phyloP scores from a whole-genome alignment of 2,329 filamentous ascomycete genomes.

The Colletotrichum euphorbiae region DNA sequence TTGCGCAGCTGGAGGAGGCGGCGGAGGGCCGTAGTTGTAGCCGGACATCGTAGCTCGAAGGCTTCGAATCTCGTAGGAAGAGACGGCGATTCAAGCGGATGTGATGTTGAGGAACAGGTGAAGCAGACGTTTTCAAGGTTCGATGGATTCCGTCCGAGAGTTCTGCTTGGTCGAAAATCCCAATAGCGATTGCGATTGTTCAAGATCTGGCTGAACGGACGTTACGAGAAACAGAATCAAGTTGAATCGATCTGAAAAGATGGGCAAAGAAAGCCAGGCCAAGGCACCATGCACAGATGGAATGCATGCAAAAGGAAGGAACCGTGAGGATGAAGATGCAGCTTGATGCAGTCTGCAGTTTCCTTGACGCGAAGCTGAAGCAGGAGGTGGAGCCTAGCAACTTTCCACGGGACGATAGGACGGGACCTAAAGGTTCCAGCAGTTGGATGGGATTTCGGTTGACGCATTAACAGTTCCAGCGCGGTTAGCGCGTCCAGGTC shows the following conservation, averaged over 20 bases:
- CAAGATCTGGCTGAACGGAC: neutral
- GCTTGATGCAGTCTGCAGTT: slow-evolving; percentile 23
- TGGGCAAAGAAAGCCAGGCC: neutral
- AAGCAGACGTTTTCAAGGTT: neutral
- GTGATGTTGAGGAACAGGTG: neutral
- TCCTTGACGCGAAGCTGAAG: slow-evolving; percentile 32
- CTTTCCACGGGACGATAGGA: slow-evolving; percentile 26
- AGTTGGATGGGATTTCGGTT: slow-evolving; percentile 16
- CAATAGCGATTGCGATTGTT: neutral
- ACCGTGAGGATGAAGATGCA: slow-evolving; percentile 6
- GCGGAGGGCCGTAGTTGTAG: slow-evolving; percentile 67
- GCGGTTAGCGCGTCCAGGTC: neutral
- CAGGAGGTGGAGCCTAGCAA: slow-evolving; percentile 28
- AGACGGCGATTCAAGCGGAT: no score
- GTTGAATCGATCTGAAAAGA: neutral
- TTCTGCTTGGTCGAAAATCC: neutral
- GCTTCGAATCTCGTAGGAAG: neutral
- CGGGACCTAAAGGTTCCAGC: neutral
- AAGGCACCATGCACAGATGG: neutral
- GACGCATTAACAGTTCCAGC: slow-evolving; percentile 36
- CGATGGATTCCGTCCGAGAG: neutral
- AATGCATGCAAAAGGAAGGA: slow-evolving; percentile 11
- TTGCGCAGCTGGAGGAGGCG: slow-evolving; percentile 55
- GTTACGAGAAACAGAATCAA: neutral
- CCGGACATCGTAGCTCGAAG: slow-evolving; percentile 53